These are phyloP conservation scores for Spizellomyces punctatus DNA, from an alignment of 192 early-diverging fungal genomes.

Conservation along the genomic window DNA sequence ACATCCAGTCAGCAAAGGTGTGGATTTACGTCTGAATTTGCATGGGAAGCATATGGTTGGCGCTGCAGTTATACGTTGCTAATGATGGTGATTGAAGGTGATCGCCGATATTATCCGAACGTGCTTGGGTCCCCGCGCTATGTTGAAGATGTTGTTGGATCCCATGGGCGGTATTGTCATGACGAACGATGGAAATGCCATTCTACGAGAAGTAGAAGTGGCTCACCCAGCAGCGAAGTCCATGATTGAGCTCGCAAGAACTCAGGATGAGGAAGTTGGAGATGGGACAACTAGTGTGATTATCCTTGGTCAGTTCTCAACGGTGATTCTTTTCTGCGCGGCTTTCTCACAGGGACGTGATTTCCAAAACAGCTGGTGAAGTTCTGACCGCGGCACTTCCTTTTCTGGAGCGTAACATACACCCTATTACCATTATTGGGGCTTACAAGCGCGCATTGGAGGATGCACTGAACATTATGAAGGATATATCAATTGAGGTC, in stretches of 20 bases:
- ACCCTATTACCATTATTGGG: constrained; percentile 95
- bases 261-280: constrained; percentile 99
- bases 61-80: background rate
- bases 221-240: constrained; percentile 99
- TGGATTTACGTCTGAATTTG: constrained; percentile 1
- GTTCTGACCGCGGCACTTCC: constrained; percentile 88
- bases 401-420: constrained; percentile 95
- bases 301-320: constrained; percentile 75
- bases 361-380: constrained; percentile 78
- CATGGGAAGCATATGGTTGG: background rate
- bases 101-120: constrained; percentile 98
- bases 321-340: background rate
- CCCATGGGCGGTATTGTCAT: constrained; percentile 99
- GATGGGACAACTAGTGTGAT: constrained; percentile 99
- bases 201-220: constrained; percentile 97
- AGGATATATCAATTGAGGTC: constrained; percentile 82
- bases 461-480: constrained; percentile 84
- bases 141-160: constrained; percentile 99
- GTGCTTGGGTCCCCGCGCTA: constrained; percentile 96
- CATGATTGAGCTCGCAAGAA: constrained; percentile 98
- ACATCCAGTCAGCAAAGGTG: constrained; percentile 98
- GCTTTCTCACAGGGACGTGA: background rate
- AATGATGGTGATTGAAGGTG: constrained; percentile 53
- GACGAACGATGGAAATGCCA: constrained; percentile 99
- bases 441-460: constrained; percentile 94